These are phyloP conservation scores for Zygotorulaspora sp. DNA, from an alignment of 805 yeast species.

Conservation along the genomic window DNA sequence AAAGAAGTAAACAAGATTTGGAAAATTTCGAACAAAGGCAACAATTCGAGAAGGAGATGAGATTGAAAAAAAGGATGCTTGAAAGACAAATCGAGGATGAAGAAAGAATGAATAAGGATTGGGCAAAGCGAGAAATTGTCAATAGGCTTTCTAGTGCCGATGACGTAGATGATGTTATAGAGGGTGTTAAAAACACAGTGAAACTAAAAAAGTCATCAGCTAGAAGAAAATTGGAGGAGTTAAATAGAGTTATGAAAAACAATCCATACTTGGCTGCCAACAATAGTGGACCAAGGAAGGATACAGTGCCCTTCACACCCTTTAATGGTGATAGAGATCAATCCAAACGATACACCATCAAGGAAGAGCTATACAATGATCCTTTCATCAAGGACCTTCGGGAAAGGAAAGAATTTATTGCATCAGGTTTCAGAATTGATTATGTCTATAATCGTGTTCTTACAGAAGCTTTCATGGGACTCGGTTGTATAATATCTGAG, in stretches of 20 bases:
- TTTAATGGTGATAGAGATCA: slow-evolving; percentile 82
- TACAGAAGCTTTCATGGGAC: slow-evolving; percentile 84
- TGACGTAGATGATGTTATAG: slow-evolving; percentile 46
- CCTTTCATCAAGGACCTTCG: slow-evolving; percentile 54
- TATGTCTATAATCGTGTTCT: slow-evolving; percentile 69
- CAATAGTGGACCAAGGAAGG: slow-evolving; percentile 30
- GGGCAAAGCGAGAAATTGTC: slow-evolving; percentile 53
- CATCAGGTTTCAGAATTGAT: slow-evolving; percentile 78
- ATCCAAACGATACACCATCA: slow-evolving; percentile 47
- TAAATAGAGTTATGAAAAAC: slow-evolving; percentile 36
- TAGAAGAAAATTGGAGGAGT: slow-evolving; percentile 48
- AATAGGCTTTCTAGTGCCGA: slow-evolving; percentile 45
- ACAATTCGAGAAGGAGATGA: slow-evolving; percentile 65
- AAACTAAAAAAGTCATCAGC: slow-evolving; percentile 57
- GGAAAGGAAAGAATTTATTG: slow-evolving; percentile 62
- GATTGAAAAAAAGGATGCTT: slow-evolving; percentile 43
- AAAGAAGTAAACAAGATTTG: slow-evolving; percentile 65
- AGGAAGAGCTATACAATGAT: slow-evolving; percentile 47
- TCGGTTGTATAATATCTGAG: slow-evolving; percentile 71
- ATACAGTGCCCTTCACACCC: slow-evolving; percentile 77
- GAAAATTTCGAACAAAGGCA: slow-evolving; percentile 59
- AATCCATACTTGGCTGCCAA: slow-evolving; percentile 35
- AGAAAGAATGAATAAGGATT: slow-evolving; percentile 47
- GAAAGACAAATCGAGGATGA: slow-evolving; percentile 67
- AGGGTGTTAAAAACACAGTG: slow-evolving; percentile 48